Percentiles rank a stretch among this genome's conserved stretches.
These are phyloP conservation scores for Fusarium nodosum DNA, from an alignment of 2,329 filamentous ascomycete species.

Conservation along the genomic window DNA sequence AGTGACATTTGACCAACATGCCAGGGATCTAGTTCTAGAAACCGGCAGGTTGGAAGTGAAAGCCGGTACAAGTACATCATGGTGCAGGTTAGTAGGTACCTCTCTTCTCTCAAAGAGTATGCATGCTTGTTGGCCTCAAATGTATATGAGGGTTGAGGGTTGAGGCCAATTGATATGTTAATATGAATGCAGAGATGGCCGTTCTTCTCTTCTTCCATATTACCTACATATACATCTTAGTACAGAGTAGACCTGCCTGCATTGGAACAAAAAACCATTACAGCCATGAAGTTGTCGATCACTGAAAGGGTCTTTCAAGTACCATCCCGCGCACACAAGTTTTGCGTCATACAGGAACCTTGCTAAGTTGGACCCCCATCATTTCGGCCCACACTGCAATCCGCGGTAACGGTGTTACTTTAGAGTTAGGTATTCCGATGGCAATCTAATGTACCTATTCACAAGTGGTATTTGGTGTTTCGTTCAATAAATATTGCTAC, in stretches of 20 bases:
- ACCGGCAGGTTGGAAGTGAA: conserved; percentile 10
- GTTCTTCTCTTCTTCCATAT: not conserved
- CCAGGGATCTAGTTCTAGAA: conserved; percentile 25
- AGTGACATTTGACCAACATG: conserved; percentile 18
- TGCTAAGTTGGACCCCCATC: conserved; percentile 4
- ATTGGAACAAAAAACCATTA: conserved; percentile 3
- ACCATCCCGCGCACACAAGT: not conserved
- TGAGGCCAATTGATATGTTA: not conserved
- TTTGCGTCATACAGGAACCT: conserved; percentile 30
- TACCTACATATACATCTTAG: not conserved
- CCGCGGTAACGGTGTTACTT: conserved; percentile 4
- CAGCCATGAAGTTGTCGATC: conserved; percentile 25
- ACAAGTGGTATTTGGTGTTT: conserved; percentile 12
- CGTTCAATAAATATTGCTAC: not conserved
- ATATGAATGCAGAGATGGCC: not conserved
- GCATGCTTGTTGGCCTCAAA: too few relatives aligned
- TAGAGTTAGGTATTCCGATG: not conserved
- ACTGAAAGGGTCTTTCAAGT: conserved; percentile 9
- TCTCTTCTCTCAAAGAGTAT: not conserved
- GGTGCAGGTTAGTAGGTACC: conserved; percentile 11
- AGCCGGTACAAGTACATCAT: conserved; percentile 2
- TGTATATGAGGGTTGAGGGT: not conserved
- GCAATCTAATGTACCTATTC: not conserved
- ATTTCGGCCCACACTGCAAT: not conserved
- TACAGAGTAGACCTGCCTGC: not conserved